Evolutionary conservation across 768 basidiomycete genomes (phyloP).

Genomic region (Tulasnella calospora): DNA sequence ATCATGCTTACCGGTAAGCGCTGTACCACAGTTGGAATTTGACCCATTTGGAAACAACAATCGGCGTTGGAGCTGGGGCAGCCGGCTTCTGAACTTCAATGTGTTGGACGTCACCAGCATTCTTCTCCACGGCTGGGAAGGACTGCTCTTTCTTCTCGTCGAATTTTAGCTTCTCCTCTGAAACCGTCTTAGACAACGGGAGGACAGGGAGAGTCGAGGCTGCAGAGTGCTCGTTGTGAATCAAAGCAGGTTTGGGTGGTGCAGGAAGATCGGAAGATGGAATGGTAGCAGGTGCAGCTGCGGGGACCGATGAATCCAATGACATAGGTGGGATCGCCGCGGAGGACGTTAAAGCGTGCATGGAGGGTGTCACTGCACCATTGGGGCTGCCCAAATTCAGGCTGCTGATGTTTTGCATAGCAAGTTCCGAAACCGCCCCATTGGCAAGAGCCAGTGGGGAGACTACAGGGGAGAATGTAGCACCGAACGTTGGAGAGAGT

Average conservation of each 20-base stretch:
- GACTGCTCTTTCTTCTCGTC: neutral
- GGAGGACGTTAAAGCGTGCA: neutral
- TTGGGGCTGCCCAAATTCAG: slow-evolving; percentile 2
- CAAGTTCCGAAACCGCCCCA: neutral
- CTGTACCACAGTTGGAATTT: slow-evolving; percentile 22
- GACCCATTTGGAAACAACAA: slow-evolving; percentile 1
- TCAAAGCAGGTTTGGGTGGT: neutral
- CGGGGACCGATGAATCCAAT: neutral
- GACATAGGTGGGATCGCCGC: slow-evolving; percentile 11
- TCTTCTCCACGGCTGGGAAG: neutral
- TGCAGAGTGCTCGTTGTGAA: neutral
- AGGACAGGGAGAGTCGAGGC: neutral
- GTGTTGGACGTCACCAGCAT: slow-evolving; percentile 11
- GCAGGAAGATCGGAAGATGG: neutral
- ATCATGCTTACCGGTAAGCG: slow-evolving; percentile 17
- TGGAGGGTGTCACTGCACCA: neutral
- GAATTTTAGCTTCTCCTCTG: neutral
- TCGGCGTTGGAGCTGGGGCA: neutral
- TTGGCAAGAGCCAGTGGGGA: neutral
- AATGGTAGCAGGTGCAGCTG: neutral
- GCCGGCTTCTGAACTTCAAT: slow-evolving; percentile 10
- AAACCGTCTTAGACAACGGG: neutral
- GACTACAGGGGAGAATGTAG: slow-evolving; percentile 14
- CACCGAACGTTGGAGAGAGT: slow-evolving; percentile 24
- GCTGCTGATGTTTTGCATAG: slow-evolving; percentile 18